Conservation (phyloP, 331 rosid species). For the Ulmus americana region DNA sequence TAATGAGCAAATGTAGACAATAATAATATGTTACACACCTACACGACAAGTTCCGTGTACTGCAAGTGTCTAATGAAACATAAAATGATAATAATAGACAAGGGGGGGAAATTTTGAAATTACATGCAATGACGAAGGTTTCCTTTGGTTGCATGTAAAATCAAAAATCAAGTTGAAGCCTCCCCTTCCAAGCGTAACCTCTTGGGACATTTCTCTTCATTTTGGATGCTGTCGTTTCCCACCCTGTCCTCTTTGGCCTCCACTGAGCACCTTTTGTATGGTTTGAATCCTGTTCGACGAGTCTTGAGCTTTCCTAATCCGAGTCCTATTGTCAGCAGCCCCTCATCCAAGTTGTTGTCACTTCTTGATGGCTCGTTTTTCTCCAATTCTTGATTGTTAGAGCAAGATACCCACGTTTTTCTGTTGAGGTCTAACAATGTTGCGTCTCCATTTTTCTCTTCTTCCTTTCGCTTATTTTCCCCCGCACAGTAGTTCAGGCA, state of each 20-base stretch:
- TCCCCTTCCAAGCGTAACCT: slow-evolving; percentile 68
- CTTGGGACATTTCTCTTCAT: slow-evolving; percentile 66
- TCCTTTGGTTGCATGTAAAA: slow-evolving; percentile 44
- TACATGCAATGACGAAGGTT: slow-evolving; percentile 48
- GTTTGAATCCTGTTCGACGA: slow-evolving; percentile 82
- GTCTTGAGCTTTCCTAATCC: slow-evolving; percentile 59
- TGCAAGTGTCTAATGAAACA: slow-evolving; percentile 37
- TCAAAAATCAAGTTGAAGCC: slow-evolving; percentile 43
- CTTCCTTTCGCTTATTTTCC: slow-evolving; percentile 27
- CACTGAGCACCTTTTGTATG: slow-evolving; percentile 82
- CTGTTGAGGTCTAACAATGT: slow-evolving; percentile 33
- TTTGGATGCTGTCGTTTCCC: slow-evolving; percentile 42
- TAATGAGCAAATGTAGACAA: slow-evolving; percentile 33
- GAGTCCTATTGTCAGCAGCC: slow-evolving; percentile 59
- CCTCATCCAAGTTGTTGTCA: slow-evolving; percentile 35
- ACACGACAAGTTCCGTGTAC: slow-evolving; percentile 57
- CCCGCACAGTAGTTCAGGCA: slow-evolving; percentile 28
- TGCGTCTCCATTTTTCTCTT: slow-evolving; percentile 23
- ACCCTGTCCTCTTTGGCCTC: slow-evolving; percentile 63
- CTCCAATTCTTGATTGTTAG: slow-evolving; percentile 24
- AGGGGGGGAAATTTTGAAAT: slow-evolving; percentile 20
- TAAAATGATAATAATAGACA: slow-evolving; percentile 7
- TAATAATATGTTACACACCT: slow-evolving; percentile 51
- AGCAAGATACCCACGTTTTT: slow-evolving; percentile 31
- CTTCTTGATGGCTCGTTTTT: slow-evolving; percentile 21